Base-by-base conservation (phyloP, 2,329 filamentous ascomycete genomes). In the Ceratocystis colombiana region DNA sequence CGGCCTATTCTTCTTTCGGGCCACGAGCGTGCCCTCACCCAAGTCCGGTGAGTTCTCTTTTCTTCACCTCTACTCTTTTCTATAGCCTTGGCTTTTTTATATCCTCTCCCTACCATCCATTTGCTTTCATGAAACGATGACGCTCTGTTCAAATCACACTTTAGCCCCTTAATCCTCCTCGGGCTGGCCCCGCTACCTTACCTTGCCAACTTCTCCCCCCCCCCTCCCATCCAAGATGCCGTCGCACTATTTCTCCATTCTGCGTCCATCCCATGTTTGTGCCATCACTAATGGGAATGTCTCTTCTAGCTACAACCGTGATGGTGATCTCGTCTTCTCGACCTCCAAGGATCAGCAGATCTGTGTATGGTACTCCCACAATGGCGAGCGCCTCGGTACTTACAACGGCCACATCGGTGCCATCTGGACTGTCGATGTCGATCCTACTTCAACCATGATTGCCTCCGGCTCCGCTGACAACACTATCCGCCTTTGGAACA, bases 341-440 rank as follows among this genome's bases (percentile, higher is more conserved):
- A 89, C 91, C 69, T 85, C 90, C 72, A 97, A 97, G 80, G 93
- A 97, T 78, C 93, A 96, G 79, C 85, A 95, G 75, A 90, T 96
- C 74, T 96, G 93, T 82, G 93, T 86, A 71, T 99, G 94, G 94
- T 97, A 86, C 79, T 88, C 91, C 71, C 91, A 95, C 80, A 99
- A 99, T 78, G 94, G 94, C 79, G 94, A 99, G 82, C 89, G 94
- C 73, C 84, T 97, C 73, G 94, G 94, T 74, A 94, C 93, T 72
- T 99, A 97, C 81, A 87, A 90, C 75, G 94, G 94, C 77, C 94
- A 99, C 79, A 88, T 95, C 77, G 94, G 94, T 79, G 93, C 94
- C 73, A 89, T 99, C 80, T 99, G 94, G 94, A 96, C 94, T 69
- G 89, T 99, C 77, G 94, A 99, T 75, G 88, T 96, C 74, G 90